Base-by-base conservation (phyloP, 257 asterid species). In the Solanum chmielewskii region DNA sequence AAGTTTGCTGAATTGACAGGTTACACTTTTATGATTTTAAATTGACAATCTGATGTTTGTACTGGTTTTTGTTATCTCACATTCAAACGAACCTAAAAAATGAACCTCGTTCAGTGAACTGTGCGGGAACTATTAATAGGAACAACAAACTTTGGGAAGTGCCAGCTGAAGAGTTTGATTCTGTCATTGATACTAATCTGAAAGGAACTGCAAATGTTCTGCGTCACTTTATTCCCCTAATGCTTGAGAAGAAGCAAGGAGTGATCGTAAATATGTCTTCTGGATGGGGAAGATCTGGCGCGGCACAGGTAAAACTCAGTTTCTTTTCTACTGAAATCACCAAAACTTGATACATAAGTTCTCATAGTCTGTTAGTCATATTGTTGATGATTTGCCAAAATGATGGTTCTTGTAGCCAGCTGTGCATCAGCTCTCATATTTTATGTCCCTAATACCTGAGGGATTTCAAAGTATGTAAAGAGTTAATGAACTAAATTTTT, bases 231-330 rank as follows among this genome's bases (percentile, higher is more conserved):
- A 90, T 94, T 87, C 99, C 99, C 41, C 88, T 95, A 68, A 92
- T 97, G 99, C 91, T 94, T 74, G 96, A 90, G 91, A 93, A 90
- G 41, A 97, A 95, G 94, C 96, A 92, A 42, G 99, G 99, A 84
- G 90, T 97, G 85, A 91, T 97, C 87, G 97, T 97, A 86, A 97
- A 97, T 91, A 90, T 94, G 91, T 97, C 99, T 88, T 97, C 99
- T 91, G 98, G 99, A 44, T 97, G 99, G 99, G 99, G 99, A 89
- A 93, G 99, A 90, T 94, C 99, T 83, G 98, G 96, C 77, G 99
- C 99, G 75, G 99, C 98, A 86, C 99, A 94, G 99, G 99, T 97
- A 89, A 86, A 86, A 85, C 82, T 87, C 83, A 73, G 27, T 86
- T 20, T 33, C 52, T 82, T 86, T 20, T 33, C 52, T 82, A 39